Evolutionary conservation across 2,329 filamentous ascomycete genomes (phyloP).

Genomic region (Pseudogymnoascus sp.): DNA sequence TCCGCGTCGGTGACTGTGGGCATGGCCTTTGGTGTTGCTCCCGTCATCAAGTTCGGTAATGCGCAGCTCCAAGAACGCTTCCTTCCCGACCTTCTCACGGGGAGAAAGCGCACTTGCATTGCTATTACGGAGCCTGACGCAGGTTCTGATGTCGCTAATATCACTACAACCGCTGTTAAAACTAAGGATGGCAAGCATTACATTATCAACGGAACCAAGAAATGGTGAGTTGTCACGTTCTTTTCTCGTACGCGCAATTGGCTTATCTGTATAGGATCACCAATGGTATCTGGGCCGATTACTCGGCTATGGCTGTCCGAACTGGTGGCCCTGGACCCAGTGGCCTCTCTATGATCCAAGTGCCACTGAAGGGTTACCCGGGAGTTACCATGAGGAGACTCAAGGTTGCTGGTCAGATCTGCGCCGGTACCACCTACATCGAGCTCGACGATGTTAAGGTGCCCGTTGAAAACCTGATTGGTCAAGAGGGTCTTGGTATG

Average conservation of each 20-base stretch:
- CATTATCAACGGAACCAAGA: conserved; percentile 67
- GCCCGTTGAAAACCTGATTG: conserved; percentile 61
- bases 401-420: conserved; percentile 56
- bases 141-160: conserved; percentile 66
- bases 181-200: conserved; percentile 57
- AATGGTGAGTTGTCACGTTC: conserved; percentile 43
- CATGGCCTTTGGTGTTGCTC: conserved; percentile 62
- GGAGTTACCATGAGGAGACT: conserved; percentile 62
- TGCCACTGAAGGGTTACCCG: conserved; percentile 58
- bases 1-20: conserved; percentile 59
- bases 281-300: conserved; percentile 63
- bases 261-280: conserved; percentile 40
- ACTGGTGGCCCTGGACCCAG: conserved; percentile 55
- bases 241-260: neutral
- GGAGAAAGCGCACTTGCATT: conserved; percentile 61
- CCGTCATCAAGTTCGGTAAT: neutral
- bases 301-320: conserved; percentile 62
- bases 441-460: conserved; percentile 69
- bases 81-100: conserved; percentile 59
- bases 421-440: conserved; percentile 65
- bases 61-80: conserved; percentile 37
- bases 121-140: conserved; percentile 72
- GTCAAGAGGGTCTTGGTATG: conserved; percentile 64
- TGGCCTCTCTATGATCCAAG: conserved; percentile 59
- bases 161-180: conserved; percentile 58